Percentiles rank a stretch among this genome's conserved stretches.
These are phyloP conservation scores for Clonostachys rhizophaga DNA, from an alignment of 2,329 filamentous ascomycete species.

Conservation along the genomic window DNA sequence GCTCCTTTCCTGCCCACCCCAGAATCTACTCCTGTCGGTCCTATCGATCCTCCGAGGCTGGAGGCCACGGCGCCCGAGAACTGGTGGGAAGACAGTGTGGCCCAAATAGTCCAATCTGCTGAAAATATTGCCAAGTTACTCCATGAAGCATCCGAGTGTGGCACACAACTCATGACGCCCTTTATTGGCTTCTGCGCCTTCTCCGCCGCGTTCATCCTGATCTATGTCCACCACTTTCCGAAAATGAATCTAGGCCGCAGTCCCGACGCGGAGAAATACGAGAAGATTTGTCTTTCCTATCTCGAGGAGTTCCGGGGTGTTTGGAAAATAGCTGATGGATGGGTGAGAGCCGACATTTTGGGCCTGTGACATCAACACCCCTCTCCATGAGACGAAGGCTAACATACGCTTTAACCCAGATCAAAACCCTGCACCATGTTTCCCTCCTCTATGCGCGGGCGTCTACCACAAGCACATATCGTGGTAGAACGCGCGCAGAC, in stretches of 20 bases:
- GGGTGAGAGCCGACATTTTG: conserved; percentile 8
- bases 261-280: conserved; percentile 8
- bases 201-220: conserved; percentile 33
- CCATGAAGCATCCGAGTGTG: conserved; percentile 27
- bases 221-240: conserved; percentile 31
- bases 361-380: no score
- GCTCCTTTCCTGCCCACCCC: conserved; percentile 34
- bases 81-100: conserved; percentile 32
- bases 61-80: conserved; percentile 26
- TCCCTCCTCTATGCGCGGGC: conserved; percentile 16
- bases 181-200: conserved; percentile 41
- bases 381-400: no score
- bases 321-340: conserved; percentile 20
- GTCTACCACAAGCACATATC: conserved; percentile 12
- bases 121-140: conserved; percentile 26
- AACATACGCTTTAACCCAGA: conserved; percentile 2
- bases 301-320: conserved; percentile 16
- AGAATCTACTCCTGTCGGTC: conserved; percentile 24
- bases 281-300: conserved; percentile 16
- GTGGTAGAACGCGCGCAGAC: conserved; percentile 15
- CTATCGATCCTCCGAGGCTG: conserved; percentile 30
- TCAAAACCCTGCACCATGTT: conserved; percentile 16
- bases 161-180: conserved; percentile 27
- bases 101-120: conserved; percentile 25
- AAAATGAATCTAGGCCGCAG: conserved; percentile 31